Evolutionary conservation across 768 basidiomycete species (phyloP).

Genomic region (Rhodosporidiobolus odoratus): DNA sequence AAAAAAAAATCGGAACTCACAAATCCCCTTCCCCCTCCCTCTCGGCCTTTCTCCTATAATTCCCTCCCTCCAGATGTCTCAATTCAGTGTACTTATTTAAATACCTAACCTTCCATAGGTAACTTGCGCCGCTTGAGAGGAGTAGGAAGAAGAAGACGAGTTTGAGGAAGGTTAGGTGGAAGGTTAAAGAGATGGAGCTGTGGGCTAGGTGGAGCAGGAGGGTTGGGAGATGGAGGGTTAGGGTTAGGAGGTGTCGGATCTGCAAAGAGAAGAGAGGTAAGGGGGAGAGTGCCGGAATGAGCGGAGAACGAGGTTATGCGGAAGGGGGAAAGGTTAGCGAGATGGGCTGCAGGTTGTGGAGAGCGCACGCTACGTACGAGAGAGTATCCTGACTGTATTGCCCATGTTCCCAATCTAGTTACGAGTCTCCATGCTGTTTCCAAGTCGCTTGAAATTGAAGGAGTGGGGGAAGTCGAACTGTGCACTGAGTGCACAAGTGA

Average conservation of each 20-base stretch:
- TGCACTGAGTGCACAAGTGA: not conserved
- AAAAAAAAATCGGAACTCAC: slow-evolving; percentile 58
- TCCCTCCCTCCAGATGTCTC: slow-evolving; percentile 44
- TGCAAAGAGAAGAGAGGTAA: not conserved
- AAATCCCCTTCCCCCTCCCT: slow-evolving; percentile 44
- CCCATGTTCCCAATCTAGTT: not conserved
- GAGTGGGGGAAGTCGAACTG: not conserved
- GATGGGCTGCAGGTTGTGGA: too few relatives aligned
- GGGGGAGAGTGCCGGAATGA: not conserved
- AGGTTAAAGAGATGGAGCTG: slow-evolving; percentile 41
- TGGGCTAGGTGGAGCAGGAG: not conserved
- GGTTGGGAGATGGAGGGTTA: slow-evolving; percentile 1
- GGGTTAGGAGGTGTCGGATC: not conserved
- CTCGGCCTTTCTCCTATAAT: slow-evolving; percentile 36
- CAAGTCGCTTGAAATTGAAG: slow-evolving; percentile 3
- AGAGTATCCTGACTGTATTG: not conserved
- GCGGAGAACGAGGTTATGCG: not conserved
- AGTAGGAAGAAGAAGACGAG: slow-evolving; percentile 69
- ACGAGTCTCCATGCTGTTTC: not conserved
- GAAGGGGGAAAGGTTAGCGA: not conserved
- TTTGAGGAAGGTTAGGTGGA: slow-evolving; percentile 83
- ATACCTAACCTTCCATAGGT: slow-evolving; percentile 59
- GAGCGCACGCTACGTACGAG: too few relatives aligned
- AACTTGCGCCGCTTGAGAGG: slow-evolving; percentile 67
- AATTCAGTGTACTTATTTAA: slow-evolving; percentile 49